These are phyloP conservation scores for Mediolabrus comicus DNA, from an alignment of 108 stramenopile species.

Conservation along the genomic window DNA sequence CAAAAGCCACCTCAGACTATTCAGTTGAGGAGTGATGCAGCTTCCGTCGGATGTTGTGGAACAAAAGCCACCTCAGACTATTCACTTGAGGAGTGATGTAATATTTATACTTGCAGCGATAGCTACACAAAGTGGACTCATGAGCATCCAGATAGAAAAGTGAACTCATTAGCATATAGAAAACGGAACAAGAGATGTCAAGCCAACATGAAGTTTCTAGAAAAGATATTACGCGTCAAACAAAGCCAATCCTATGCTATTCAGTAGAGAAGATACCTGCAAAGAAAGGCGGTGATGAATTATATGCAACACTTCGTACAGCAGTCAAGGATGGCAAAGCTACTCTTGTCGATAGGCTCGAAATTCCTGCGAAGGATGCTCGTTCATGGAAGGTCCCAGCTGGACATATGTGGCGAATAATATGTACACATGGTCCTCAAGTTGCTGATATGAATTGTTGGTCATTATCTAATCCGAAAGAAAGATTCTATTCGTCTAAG, in stretches of 20 bases:
- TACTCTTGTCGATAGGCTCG: conserved; percentile 23
- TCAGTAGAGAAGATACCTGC: conserved; percentile 48
- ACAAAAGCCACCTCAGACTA: neutral
- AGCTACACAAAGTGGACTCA: neutral
- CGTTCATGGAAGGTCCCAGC: conserved; percentile 44
- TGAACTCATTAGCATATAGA: neutral
- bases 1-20: neutral
- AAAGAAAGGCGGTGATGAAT: conserved; percentile 39
- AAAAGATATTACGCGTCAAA: conserved; percentile 37
- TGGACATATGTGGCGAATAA: conserved; percentile 52
- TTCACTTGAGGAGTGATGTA: neutral
- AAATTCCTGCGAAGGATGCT: conserved; percentile 52
- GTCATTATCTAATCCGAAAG: conserved; percentile 29
- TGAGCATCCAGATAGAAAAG: neutral
- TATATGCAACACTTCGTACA: conserved; percentile 39
- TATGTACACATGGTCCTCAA: conserved; percentile 56
- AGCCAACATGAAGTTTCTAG: conserved; percentile 15
- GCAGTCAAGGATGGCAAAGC: conserved; percentile 35
- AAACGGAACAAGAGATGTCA: neutral
- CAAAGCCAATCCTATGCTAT: conserved; percentile 61
- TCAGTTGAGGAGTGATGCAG: neutral
- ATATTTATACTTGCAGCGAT: too few species aligned
- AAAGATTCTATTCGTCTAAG: conserved; percentile 59
- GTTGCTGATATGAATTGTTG: conserved; percentile 71
- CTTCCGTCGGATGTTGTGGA: too few species aligned